Evolutionary conservation across 352 stramenopile genomes (phyloP).

Genomic region (Globisporangium abappressorium): DNA sequence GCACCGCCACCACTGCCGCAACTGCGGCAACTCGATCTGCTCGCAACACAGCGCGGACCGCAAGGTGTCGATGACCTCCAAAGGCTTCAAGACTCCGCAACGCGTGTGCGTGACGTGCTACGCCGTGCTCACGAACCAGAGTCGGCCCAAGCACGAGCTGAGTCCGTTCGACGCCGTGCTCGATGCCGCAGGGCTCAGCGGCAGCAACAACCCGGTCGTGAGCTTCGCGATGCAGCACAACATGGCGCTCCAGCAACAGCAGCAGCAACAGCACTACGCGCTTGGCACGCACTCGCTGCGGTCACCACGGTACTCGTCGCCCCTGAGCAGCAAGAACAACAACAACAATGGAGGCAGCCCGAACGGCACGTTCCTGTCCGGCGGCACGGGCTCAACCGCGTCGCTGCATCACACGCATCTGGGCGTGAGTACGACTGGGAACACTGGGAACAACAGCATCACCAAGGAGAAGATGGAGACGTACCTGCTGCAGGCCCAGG

Average conservation of each 20-base stretch:
- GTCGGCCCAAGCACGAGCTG: constrained; percentile 26
- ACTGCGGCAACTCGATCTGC: constrained; percentile 83
- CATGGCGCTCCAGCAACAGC: constrained; percentile 11
- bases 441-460: not conserved
- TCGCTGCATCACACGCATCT: constrained; percentile 11
- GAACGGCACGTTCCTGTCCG: constrained; percentile 13
- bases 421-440: not conserved
- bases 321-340: not conserved
- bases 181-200: constrained; percentile 20
- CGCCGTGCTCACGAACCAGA: constrained; percentile 55
- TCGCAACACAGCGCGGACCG: constrained; percentile 79
- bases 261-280: constrained; percentile 23
- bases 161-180: constrained; percentile 25
- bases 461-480: constrained; percentile 21
- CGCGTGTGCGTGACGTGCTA: constrained; percentile 79
- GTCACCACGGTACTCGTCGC: constrained; percentile 9
- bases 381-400: constrained; percentile 2
- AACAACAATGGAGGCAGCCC: constrained; percentile 9
- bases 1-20: constrained; percentile 81
- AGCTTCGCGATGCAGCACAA: constrained; percentile 31
- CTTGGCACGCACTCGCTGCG: constrained; percentile 11
- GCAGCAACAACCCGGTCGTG: constrained; percentile 26
- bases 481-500: constrained; percentile 30
- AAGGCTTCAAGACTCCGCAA: constrained; percentile 76
- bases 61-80: constrained; percentile 65